phyloP scores from a whole-genome alignment of 768 basidiomycete species.

The Termitomyces sp. region DNA sequence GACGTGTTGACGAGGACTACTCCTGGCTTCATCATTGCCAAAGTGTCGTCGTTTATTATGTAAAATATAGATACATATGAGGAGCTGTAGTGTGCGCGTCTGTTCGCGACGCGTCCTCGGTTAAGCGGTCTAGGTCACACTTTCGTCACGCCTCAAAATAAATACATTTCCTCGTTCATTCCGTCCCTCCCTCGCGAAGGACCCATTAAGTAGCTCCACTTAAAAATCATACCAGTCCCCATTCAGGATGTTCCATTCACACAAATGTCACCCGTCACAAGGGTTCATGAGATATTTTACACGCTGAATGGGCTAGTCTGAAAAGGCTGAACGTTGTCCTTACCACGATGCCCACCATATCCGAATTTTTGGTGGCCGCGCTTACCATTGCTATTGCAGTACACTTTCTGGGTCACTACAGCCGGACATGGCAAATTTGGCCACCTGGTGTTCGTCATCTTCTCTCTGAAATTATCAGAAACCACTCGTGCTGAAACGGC shows the following conservation, averaged over 20 bases:
- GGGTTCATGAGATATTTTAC: not conserved
- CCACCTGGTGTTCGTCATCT: not conserved
- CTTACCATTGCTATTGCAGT: not conserved
- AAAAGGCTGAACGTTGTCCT: not conserved
- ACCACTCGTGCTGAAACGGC: not conserved
- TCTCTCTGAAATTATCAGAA: not conserved
- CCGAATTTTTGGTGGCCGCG: not conserved
- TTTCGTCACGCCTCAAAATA: too few species aligned
- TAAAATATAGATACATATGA: too few species aligned
- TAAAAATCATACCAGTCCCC: not conserved
- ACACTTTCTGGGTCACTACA: not conserved
- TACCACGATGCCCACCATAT: not conserved
- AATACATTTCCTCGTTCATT: too few species aligned
- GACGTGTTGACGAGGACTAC: too few species aligned
- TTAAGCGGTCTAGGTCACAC: too few species aligned
- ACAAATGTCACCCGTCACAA: not conserved
- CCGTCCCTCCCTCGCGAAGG: too few species aligned
- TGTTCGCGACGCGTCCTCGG: too few species aligned
- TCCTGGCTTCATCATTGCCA: too few species aligned
- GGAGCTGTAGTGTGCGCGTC: too few species aligned
- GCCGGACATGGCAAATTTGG: not conserved
- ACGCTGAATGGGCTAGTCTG: not conserved
- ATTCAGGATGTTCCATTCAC: not conserved
- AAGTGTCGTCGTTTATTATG: too few species aligned
- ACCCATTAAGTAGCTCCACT: too few species aligned